Base-by-base conservation (phyloP, 202 grass and related monocot genomes). In the Schoenoplectus triqueter region DNA sequence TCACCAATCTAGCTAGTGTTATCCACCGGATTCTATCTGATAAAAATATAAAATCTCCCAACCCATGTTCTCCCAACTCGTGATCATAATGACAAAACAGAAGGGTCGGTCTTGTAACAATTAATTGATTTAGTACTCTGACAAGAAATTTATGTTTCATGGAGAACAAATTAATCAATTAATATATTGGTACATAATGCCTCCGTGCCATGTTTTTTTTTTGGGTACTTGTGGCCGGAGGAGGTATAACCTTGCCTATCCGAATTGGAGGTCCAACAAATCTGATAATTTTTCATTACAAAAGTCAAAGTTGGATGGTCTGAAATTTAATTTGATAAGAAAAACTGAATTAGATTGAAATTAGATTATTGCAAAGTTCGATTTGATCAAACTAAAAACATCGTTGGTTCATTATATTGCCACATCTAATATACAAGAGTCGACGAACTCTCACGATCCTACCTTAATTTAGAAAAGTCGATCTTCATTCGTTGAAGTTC, bases 61-160 rank as follows among this genome's bases (percentile, higher is more conserved):
- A 5, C 48, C 48, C 48, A 51, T 22, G 45, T 54, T 52, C 18
- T 74, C 9, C 4, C 71, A 74, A 74, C 46, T 74, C 14, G 46
- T 22, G 70, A 73, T 51, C 70, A 73, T 22, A 73, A 51, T 31
- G 71, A 75, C 71, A 75, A 55, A 75, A 31, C 49, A 75, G 10
- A 55, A 75, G 20, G 19, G 20, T 55, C 18, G 52, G 19, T 74
- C 6, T 52, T 54, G 49, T 13, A 74, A 54, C 18, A 75, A 75
- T 75, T 75, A 4, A 62, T 62, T 62, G 2, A 74, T 74, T 54
- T 74, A 31, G 48, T 54, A 20, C 18, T 52, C 71, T 74, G 48
- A 22, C 71, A 74, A 52, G 18, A 74, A 74, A 52, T 74, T 52
- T 21, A n/a, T 60, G 17, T 22, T 10, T 1, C 59, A n/a, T 18